Evolutionary conservation across 805 yeast genomes (phyloP).

Genomic region (Hanseniaspora occidentalis): DNA sequence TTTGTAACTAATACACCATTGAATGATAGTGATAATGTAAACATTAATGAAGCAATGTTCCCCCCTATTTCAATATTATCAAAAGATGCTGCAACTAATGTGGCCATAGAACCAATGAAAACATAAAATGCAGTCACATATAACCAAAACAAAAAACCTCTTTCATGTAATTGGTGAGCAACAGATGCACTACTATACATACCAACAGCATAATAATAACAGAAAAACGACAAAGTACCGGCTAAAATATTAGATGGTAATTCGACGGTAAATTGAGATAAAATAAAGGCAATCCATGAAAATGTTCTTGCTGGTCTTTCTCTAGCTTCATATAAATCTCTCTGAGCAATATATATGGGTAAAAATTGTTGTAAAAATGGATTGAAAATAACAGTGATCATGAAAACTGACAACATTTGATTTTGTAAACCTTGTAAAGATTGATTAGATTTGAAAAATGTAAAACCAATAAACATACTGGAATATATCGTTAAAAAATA

Average conservation of each 20-base stretch:
- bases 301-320: constrained; percentile 30
- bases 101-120: constrained; percentile 46
- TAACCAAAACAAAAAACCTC: constrained; percentile 49
- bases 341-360: constrained; percentile 25
- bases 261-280: constrained; percentile 55
- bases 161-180: constrained; percentile 32
- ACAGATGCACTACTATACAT: constrained; percentile 49
- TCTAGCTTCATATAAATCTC: constrained; percentile 30
- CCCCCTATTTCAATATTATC: constrained; percentile 54
- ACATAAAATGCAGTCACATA: constrained; percentile 35
- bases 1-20: constrained; percentile 76
- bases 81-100: constrained; percentile 43
- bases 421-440: constrained; percentile 31
- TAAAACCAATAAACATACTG: constrained; percentile 60
- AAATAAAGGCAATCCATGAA: constrained; percentile 49
- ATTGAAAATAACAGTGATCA: constrained; percentile 27
- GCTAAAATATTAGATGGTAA: constrained; percentile 48
- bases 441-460: constrained; percentile 40
- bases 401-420: constrained; percentile 27
- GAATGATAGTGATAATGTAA: constrained; percentile 53
- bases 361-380: constrained; percentile 30
- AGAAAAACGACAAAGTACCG: constrained; percentile 52
- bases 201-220: constrained; percentile 64
- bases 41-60: constrained; percentile 41
- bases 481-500: constrained; percentile 38